Evolutionary conservation across 345 rosid genomes (phyloP).

Genomic region (Citrus hindsii): DNA sequence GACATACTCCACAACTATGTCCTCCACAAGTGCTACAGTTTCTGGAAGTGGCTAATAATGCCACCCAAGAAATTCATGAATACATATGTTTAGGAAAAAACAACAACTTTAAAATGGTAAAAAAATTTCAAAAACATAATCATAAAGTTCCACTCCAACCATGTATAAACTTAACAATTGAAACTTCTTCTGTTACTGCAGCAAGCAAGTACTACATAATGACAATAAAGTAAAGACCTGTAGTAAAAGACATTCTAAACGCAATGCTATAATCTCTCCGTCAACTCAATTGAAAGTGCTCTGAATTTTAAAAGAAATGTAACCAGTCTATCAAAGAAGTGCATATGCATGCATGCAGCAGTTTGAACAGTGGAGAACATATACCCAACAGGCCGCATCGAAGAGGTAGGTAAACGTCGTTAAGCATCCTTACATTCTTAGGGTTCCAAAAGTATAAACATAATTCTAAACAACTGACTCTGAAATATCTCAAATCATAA

Average conservation of each 20-base stretch:
- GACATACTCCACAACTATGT: conserved; percentile 79
- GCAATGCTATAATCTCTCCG: not conserved
- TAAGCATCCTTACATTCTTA: too few relatives aligned
- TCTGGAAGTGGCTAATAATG: conserved; percentile 81
- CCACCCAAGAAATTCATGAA: conserved; percentile 5
- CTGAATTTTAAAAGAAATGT: not conserved
- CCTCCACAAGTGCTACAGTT: conserved; percentile 83
- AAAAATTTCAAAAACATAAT: too few relatives aligned
- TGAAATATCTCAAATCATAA: too few relatives aligned
- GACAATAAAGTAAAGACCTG: not conserved
- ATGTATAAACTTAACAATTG: not conserved
- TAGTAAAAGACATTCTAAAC: not conserved
- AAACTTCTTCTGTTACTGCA: not conserved
- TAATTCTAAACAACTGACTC: not conserved
- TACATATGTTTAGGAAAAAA: not conserved
- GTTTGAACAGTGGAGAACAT: too few relatives aligned
- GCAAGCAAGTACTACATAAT: not conserved
- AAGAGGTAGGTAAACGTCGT: not conserved
- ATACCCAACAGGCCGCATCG: not conserved
- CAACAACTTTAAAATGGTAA: not conserved
- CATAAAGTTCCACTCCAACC: not conserved
- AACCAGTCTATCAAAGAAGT: not conserved
- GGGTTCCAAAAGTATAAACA: too few relatives aligned
- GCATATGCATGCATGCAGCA: not conserved
- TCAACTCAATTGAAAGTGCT: not conserved